These are phyloP conservation scores for Pyronema omphalodes DNA, from an alignment of 495 filamentous ascomycete genomes.

Conservation along the genomic window DNA sequence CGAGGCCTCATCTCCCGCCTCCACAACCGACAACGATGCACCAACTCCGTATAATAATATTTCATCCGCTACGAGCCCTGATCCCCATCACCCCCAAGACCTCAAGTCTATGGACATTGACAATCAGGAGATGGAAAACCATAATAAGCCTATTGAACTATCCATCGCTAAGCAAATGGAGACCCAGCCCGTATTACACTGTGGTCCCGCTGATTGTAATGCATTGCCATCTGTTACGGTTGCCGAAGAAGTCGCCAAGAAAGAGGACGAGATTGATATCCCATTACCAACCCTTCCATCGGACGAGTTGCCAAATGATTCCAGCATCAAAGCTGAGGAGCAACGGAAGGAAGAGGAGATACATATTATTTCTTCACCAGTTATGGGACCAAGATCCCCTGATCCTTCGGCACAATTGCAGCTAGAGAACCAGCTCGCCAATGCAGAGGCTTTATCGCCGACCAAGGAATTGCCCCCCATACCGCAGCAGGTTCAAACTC, in stretches of 20 bases:
- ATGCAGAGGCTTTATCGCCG: constrained; percentile 11
- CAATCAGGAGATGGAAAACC: background rate
- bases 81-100: constrained; percentile 14
- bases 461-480: background rate
- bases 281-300: constrained; percentile 5
- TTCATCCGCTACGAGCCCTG: constrained; percentile 24
- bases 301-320: constrained; percentile 1
- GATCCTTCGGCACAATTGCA: constrained; percentile 23
- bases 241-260: constrained; percentile 4
- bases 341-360: constrained; percentile 1
- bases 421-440: constrained; percentile 21
- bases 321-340: background rate
- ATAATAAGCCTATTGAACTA: background rate
- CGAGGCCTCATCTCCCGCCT: constrained; percentile 19
- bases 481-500: background rate
- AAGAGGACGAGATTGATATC: constrained; percentile 4
- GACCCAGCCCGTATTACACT: background rate
- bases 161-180: background rate
- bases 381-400: constrained; percentile 8
- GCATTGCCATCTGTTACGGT: constrained; percentile 9
- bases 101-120: constrained; percentile 5
- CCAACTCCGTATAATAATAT: constrained; percentile 12
- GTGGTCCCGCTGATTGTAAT: too few relatives aligned
- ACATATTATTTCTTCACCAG: background rate
- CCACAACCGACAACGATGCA: constrained; percentile 17